Conservation (phyloP, 805 yeast genomes). For the Lipomyces japonicus region DNA sequence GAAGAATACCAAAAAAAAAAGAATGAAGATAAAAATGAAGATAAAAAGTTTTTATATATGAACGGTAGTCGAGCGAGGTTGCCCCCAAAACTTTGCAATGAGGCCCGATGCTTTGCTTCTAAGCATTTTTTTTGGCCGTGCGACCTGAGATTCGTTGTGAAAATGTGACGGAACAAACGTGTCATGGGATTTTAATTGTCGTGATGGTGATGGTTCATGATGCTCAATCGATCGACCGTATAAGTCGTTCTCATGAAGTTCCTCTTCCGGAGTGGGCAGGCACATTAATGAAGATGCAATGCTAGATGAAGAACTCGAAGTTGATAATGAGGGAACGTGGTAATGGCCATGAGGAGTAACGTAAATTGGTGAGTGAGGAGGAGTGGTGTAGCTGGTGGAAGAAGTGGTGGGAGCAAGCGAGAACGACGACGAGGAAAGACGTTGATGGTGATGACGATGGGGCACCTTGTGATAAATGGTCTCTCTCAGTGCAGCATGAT, state of each 20-base stretch:
- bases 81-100: constrained; percentile 28
- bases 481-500: constrained; percentile 3
- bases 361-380: constrained; percentile 1
- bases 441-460: constrained; percentile 1
- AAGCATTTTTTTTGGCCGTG: constrained; percentile 10
- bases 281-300: constrained; percentile 19
- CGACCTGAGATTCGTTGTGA: background rate
- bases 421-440: background rate
- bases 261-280: constrained; percentile 21
- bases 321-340: constrained; percentile 9
- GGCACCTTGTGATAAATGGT: constrained; percentile 15
- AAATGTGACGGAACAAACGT: background rate
- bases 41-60: constrained; percentile 2
- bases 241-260: constrained; percentile 2
- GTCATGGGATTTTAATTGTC: too few species aligned
- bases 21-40: background rate
- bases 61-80: constrained; percentile 8
- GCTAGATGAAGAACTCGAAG: constrained; percentile 15
- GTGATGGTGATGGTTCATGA: background rate
- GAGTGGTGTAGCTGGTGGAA: constrained; percentile 5
- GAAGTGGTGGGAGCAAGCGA: background rate
- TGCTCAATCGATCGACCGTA: background rate
- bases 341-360: background rate
- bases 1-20: background rate
- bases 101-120: constrained; percentile 22